phyloP scores from a whole-genome alignment of 352 stramenopile species.

The Aphanomyces astaci region DNA sequence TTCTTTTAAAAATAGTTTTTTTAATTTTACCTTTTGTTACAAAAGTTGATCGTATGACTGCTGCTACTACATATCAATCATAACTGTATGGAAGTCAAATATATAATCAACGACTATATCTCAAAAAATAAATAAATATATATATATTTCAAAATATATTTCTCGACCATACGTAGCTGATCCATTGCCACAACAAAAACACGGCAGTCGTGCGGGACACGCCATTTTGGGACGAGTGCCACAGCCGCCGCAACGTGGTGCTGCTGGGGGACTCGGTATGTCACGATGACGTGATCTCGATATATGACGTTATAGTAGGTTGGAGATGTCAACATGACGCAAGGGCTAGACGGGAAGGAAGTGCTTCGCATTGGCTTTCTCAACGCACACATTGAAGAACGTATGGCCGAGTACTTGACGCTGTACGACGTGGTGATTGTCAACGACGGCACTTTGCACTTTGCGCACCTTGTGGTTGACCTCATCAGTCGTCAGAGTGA shows the following conservation, averaged over 20 bases:
- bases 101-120: too few relatives aligned
- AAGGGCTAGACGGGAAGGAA: slow-evolving; percentile 43
- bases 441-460: slow-evolving; percentile 44
- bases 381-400: slow-evolving; percentile 58
- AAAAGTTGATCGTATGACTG: too few relatives aligned
- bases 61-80: too few relatives aligned
- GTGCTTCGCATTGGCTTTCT: slow-evolving; percentile 65
- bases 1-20: too few relatives aligned
- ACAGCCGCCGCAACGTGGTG: slow-evolving; percentile 55
- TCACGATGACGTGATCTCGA: not conserved
- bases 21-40: too few relatives aligned
- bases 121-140: too few relatives aligned
- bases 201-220: slow-evolving; percentile 52
- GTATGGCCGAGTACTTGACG: slow-evolving; percentile 50
- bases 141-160: not conserved
- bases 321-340: slow-evolving; percentile 49
- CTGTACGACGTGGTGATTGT: slow-evolving; percentile 64
- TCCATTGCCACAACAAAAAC: slow-evolving; percentile 77
- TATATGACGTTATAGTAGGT: slow-evolving; percentile 13
- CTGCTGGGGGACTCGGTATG: slow-evolving; percentile 52
- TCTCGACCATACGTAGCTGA: slow-evolving; percentile 26
- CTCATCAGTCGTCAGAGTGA: not conserved
- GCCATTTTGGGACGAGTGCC: slow-evolving; percentile 45
- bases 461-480: slow-evolving; percentile 10
- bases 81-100: too few relatives aligned